phyloP scores from a whole-genome alignment of 352 stramenopile genomes.

The Blastocystis sp. region DNA sequence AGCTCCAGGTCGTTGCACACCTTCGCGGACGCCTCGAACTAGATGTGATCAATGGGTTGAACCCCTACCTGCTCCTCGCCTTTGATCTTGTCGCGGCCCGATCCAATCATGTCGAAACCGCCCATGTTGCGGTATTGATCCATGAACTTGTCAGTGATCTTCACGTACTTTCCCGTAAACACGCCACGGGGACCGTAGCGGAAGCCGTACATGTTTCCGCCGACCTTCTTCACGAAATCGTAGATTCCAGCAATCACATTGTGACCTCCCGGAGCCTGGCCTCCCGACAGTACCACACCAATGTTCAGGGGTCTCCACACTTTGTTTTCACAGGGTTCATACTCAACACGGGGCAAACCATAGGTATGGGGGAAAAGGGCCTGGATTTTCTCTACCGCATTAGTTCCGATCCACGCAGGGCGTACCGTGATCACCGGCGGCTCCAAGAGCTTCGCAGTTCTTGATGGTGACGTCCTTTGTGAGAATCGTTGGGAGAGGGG shows the following conservation, averaged over 20 bases:
- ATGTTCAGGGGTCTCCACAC: conserved; percentile 60
- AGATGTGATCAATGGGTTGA: not conserved
- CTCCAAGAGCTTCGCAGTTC: conserved; percentile 25
- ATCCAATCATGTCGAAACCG: conserved; percentile 64
- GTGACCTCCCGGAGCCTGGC: conserved; percentile 64
- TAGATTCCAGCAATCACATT: conserved; percentile 66
- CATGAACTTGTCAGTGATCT: conserved; percentile 61
- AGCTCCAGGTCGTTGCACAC: conserved; percentile 60
- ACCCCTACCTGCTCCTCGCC: conserved; percentile 59
- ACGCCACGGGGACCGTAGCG: conserved; percentile 61
- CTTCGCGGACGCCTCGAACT: conserved; percentile 34
- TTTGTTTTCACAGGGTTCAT: not conserved
- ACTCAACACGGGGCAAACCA: conserved; percentile 60
- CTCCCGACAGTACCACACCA: conserved; percentile 64
- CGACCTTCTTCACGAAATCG: conserved; percentile 62
- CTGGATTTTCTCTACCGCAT: conserved; percentile 58
- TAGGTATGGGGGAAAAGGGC: conserved; percentile 62
- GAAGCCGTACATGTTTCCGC: conserved; percentile 59
- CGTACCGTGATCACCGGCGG: conserved; percentile 1
- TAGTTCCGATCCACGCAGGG: not conserved
- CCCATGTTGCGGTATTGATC: conserved; percentile 63
- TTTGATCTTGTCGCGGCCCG: conserved; percentile 64
- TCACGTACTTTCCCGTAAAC: conserved; percentile 61
- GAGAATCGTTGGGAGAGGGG: conserved; percentile 4
- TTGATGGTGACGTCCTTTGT: conserved; percentile 11